A percentile compares a stretch with the other conserved stretches of the same genome.
Conservation (phyloP, 2,329 filamentous ascomycete species). For the Aureobasidium sp. region DNA sequence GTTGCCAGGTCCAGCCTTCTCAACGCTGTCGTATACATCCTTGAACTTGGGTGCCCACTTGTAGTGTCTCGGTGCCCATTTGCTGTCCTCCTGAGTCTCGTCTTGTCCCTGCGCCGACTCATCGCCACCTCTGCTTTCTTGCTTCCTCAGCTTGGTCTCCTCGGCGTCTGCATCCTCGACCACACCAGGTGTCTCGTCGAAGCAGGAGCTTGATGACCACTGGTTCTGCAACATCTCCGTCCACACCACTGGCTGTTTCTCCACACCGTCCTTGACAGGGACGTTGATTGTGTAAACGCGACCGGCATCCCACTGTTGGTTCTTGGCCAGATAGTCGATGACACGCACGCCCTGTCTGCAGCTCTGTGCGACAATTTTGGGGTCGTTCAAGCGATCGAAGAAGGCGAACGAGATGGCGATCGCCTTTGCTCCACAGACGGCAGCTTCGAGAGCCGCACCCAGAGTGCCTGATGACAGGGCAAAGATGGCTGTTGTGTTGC, state of each 20-base stretch:
- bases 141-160: constrained; percentile 65
- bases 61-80: constrained; percentile 76
- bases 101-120: constrained; percentile 30
- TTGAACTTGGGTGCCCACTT: constrained; percentile 86
- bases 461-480: constrained; percentile 41
- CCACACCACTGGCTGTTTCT: constrained; percentile 53
- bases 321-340: constrained; percentile 66
- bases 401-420: constrained; percentile 90
- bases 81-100: constrained; percentile 29
- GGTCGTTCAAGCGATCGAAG: constrained; percentile 75
- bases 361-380: constrained; percentile 67
- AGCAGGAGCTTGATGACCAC: constrained; percentile 79
- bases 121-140: constrained; percentile 36
- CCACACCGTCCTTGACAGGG: constrained; percentile 67
- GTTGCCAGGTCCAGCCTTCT: constrained; percentile 67
- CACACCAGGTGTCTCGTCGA: constrained; percentile 62
- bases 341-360: constrained; percentile 65
- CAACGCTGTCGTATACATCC: constrained; percentile 82
- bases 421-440: constrained; percentile 42
- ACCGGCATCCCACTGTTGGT: constrained; percentile 57
- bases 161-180: constrained; percentile 52
- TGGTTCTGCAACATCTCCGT: constrained; percentile 84
- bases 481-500: constrained; percentile 43
- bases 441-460: constrained; percentile 42
- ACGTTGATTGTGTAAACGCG: constrained; percentile 85